These are phyloP conservation scores for Penicillium sp. DNA, from an alignment of 2,329 filamentous ascomycete genomes.

Conservation along the genomic window DNA sequence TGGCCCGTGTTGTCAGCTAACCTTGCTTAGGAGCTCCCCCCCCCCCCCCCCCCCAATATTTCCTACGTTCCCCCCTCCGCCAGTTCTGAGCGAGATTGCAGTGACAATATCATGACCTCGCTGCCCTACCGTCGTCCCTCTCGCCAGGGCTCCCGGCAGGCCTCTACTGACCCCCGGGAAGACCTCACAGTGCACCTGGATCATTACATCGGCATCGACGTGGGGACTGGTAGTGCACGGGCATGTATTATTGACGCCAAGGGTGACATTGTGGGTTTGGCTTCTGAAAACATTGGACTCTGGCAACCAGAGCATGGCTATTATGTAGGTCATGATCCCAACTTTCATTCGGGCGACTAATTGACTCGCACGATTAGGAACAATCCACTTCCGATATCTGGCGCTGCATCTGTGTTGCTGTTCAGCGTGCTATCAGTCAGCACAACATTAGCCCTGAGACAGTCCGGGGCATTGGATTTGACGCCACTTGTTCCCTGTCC, in stretches of 20 bases:
- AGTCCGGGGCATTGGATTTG: conserved; percentile 90
- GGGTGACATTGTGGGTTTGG: conserved; percentile 76
- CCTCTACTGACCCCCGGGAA: conserved; percentile 51
- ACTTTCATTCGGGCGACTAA: background rate
- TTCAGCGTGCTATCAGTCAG: conserved; percentile 76
- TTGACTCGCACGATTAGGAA: conserved; percentile 57
- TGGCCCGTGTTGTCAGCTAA: too few species aligned
- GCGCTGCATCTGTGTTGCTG: conserved; percentile 86
- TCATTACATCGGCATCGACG: conserved; percentile 83
- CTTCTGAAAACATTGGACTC: conserved; percentile 71
- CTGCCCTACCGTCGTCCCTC: conserved; percentile 35
- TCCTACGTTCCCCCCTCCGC: too few species aligned
- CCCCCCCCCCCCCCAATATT: too few species aligned
- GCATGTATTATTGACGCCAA: conserved; percentile 92
- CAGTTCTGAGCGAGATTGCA: too few species aligned
- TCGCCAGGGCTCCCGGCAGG: conserved; percentile 36
- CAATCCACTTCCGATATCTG: conserved; percentile 98
- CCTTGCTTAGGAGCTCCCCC: too few species aligned
- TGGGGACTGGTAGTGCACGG: conserved; percentile 90
- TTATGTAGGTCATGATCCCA: conserved; percentile 56
- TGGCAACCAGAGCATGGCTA: conserved; percentile 75
- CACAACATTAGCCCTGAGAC: conserved; percentile 71
- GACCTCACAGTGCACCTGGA: conserved; percentile 57
- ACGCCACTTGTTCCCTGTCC: conserved; percentile 95
- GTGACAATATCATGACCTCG: conserved; percentile 34